A percentile compares a stretch with the other conserved stretches of the same genome.
phyloP scores from a whole-genome alignment of 23 red algal species.

The Chondrus crispus region DNA sequence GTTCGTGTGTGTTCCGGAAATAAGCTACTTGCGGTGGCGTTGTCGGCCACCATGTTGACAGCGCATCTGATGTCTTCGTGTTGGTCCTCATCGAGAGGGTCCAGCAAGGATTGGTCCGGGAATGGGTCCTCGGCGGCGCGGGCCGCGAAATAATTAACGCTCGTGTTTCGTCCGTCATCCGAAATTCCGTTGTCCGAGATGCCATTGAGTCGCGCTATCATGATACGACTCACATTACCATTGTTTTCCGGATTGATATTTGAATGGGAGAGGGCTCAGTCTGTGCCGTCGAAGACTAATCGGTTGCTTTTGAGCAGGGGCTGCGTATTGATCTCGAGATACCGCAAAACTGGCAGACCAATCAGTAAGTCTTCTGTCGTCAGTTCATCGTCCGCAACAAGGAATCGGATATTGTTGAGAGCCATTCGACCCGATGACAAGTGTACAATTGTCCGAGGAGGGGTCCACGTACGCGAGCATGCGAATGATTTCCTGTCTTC shows the following conservation, averaged over 20 bases:
- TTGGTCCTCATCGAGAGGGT: constrained; percentile 12
- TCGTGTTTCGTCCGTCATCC: constrained; percentile 10
- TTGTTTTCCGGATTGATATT: neutral
- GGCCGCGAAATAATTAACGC: constrained; percentile 36
- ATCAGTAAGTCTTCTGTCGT: neutral
- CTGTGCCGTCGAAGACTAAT: neutral
- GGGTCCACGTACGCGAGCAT: neutral
- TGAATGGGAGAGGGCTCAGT: neutral
- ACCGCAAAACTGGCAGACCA: neutral
- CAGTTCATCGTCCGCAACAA: neutral
- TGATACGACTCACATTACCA: neutral
- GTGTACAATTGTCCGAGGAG: neutral
- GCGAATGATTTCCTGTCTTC: neutral
- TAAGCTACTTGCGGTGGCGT: too few relatives aligned
- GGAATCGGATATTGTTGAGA: neutral
- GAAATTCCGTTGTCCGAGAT: neutral
- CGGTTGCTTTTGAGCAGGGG: neutral
- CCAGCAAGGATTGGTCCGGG: constrained; percentile 32
- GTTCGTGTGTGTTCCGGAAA: too few relatives aligned
- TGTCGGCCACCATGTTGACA: too few relatives aligned
- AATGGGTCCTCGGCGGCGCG: constrained; percentile 37
- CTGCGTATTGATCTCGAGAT: too few relatives aligned
- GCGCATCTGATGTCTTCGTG: constrained; percentile 38
- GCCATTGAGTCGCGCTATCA: neutral
- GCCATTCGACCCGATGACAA: neutral